A percentile compares a stretch with the other conserved stretches of the same genome.
These are phyloP conservation scores for Cenchrus americanus DNA, from an alignment of 176 grass and related monocot species.

Conservation along the genomic window DNA sequence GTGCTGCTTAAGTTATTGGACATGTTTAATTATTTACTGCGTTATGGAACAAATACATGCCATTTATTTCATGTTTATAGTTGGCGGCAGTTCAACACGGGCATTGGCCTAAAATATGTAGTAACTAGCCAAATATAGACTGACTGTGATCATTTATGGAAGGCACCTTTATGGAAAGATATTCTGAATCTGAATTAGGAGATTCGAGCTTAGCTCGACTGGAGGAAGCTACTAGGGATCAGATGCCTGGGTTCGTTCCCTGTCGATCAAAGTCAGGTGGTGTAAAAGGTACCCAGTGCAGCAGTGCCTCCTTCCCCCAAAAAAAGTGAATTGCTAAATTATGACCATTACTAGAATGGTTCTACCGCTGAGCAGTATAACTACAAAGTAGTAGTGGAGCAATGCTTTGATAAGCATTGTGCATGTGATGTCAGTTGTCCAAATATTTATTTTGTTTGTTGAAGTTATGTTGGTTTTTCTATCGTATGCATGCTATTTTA, in stretches of 20 bases:
- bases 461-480: slow-evolving; percentile 14
- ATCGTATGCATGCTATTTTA: not conserved
- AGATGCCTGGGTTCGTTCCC: not conserved
- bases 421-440: not conserved
- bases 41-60: not conserved
- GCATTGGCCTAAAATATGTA: slow-evolving; percentile 5
- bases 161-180: not conserved
- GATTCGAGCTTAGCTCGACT: not conserved
- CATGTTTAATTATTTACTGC: not conserved
- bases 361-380: not conserved
- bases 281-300: not conserved
- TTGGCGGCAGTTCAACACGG: not conserved
- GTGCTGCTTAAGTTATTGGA: slow-evolving; percentile 3
- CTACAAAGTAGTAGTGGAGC: not conserved
- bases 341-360: not conserved
- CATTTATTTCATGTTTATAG: slow-evolving; percentile 24
- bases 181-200: not conserved
- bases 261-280: not conserved
- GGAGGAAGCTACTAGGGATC: not conserved
- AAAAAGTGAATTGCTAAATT: not conserved
- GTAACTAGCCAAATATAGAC: slow-evolving; percentile 4
- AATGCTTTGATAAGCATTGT: not conserved
- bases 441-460: not conserved
- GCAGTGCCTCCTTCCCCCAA: not conserved
- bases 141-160: not conserved